A percentile compares a stretch with the other conserved stretches of the same genome.
These are phyloP conservation scores for Lactarius trivialis DNA, from an alignment of 768 basidiomycete species.

Conservation along the genomic window DNA sequence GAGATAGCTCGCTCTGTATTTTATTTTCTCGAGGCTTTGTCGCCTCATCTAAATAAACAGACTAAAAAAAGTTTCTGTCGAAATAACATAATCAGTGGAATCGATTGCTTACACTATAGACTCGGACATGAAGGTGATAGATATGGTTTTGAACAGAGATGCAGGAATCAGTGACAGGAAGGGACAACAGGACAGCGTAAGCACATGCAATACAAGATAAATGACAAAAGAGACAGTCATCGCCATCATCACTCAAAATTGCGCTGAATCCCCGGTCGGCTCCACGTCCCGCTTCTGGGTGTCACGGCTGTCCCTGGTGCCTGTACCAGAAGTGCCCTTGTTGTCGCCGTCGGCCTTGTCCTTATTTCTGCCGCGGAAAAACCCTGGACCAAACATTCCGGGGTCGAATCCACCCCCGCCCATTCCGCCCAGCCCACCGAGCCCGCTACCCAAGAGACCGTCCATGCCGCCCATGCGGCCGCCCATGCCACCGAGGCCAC, in stretches of 20 bases:
- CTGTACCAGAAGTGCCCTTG: not conserved
- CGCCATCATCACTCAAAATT: not conserved
- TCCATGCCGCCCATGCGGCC: slow-evolving; percentile 1
- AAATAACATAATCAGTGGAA: too few relatives aligned
- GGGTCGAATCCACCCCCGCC: not conserved
- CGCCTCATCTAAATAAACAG: not conserved
- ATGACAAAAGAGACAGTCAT: too few relatives aligned
- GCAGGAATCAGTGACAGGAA: too few relatives aligned
- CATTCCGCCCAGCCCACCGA: too few relatives aligned
- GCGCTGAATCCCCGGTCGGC: slow-evolving; percentile 7
- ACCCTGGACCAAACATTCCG: not conserved
- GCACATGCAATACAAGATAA: too few relatives aligned
- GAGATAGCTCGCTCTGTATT: too few relatives aligned
- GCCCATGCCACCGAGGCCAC: not conserved
- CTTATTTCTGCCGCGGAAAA: not conserved
- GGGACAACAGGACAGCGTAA: not conserved
- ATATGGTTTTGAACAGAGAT: too few relatives aligned
- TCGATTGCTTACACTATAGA: too few relatives aligned
- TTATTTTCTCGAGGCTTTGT: too few relatives aligned
- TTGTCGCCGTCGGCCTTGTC: not conserved
- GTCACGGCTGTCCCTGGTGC: not conserved
- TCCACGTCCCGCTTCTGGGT: slow-evolving; percentile 6
- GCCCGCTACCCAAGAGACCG: not conserved
- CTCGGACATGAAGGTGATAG: too few relatives aligned
- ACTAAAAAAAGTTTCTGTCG: too few relatives aligned